These are phyloP conservation scores for Fusarium sp. DNA, from an alignment of 2,329 filamentous ascomycete species.

Conservation along the genomic window DNA sequence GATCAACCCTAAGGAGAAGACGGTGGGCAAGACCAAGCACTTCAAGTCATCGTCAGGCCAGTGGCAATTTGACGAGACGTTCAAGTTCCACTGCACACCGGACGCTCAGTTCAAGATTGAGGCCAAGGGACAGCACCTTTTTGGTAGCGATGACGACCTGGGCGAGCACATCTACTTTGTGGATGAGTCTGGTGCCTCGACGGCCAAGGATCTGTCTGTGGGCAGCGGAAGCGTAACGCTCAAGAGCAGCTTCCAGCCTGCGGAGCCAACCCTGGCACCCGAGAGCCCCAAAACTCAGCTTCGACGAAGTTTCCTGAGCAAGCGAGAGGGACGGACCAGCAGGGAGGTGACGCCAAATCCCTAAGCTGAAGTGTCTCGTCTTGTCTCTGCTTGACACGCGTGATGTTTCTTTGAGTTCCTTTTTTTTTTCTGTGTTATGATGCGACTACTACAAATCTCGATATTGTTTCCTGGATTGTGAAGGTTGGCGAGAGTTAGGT, in stretches of 20 bases:
- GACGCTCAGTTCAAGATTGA: conserved; percentile 89
- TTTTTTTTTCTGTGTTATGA: conserved; percentile 26
- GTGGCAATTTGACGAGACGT: conserved; percentile 80
- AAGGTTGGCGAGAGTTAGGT: neutral
- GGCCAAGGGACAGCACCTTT: conserved; percentile 86
- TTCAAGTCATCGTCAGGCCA: conserved; percentile 77
- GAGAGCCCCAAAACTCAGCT: conserved; percentile 61
- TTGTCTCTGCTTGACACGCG: neutral
- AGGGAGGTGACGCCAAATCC: conserved; percentile 59
- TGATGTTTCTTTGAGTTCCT: conserved; percentile 7
- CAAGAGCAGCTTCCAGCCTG: conserved; percentile 76
- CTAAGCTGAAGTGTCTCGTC: conserved; percentile 18
- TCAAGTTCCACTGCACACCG: conserved; percentile 81
- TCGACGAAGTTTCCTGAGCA: conserved; percentile 67
- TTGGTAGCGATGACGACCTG: conserved; percentile 84
- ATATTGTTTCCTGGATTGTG: conserved; percentile 18
- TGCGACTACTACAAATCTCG: conserved; percentile 17
- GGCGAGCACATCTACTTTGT: conserved; percentile 92
- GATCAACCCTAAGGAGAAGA: conserved; percentile 76
- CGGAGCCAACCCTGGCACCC: conserved; percentile 58
- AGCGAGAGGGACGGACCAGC: conserved; percentile 58
- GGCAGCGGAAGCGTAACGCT: conserved; percentile 79
- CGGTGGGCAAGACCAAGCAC: conserved; percentile 92
- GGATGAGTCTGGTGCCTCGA: conserved; percentile 77
- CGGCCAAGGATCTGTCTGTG: conserved; percentile 79